Base-by-base conservation (phyloP, 1,139 yeast genomes). In the Suhomyces guaymorum region DNA sequence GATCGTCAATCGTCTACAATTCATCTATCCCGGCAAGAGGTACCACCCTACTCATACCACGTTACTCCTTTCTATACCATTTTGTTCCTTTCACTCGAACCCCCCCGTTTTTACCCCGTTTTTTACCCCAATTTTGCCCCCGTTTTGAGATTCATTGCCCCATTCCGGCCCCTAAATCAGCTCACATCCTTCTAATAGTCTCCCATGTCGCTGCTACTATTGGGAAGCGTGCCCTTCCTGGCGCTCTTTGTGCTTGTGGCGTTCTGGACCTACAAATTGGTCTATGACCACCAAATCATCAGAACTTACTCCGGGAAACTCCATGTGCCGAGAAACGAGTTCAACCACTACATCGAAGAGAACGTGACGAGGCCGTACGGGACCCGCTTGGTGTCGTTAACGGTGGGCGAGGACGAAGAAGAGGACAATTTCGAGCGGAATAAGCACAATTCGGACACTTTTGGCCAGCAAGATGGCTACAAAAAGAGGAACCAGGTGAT, bases 221-320 rank as follows among this genome's bases (percentile, higher is more conserved):
- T 41, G n/a, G 39, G 44, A 8, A 41, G 42, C 17, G 17, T 39
- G 12, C 47, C 49, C 13, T 49, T 52, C 18, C 18, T 43, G 4
- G 24, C 46, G 9, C 42, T 51, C 26, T 47, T 55, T 26, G 27
- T 33, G n/a, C 41, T 36, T 3, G 35, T 49, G 7, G 41, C 52
- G 17, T 29, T 47, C 9, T 55, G 63, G 61, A 37, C 52, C 15
- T 57, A 53, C 46, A 35, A 35, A 10, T 54, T 43, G 30, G 44
- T 59, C 12, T 64, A 51, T 43, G 51, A 54, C 38, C 59, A 57
- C 30, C 50, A 54, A 18, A 37, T 63, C 31, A 48, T 63, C 15
- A 61, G 51, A 27, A 44, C 47, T 28, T 57, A 55, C 33, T 47
- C 62, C 3, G 47, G 47, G 26, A 44, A 46, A 28, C 39, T 44